phyloP scores from a whole-genome alignment of 306 rosid species.

The Canavalia ensiformis region DNA sequence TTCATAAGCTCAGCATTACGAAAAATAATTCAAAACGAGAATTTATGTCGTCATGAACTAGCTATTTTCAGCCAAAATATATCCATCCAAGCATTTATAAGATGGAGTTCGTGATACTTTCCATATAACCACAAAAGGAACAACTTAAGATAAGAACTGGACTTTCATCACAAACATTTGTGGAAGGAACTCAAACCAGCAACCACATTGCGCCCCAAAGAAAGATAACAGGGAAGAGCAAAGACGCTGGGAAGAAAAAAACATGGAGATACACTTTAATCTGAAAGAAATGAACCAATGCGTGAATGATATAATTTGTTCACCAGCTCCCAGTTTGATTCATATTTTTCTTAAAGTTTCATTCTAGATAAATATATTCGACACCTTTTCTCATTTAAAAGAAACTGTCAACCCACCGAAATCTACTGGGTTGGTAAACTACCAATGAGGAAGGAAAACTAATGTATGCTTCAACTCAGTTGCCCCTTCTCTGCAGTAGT shows the following conservation, averaged over 20 bases:
- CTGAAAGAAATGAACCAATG: slow-evolving; percentile 21
- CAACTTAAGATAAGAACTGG: neutral
- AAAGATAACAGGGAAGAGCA: neutral
- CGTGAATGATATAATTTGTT: slow-evolving; percentile 1
- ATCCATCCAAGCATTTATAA: neutral
- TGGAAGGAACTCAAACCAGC: slow-evolving; percentile 6
- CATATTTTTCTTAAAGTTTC: slow-evolving; percentile 23
- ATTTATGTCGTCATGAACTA: neutral
- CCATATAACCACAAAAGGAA: neutral
- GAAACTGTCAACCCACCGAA: slow-evolving; percentile 34
- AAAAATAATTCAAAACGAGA: neutral
- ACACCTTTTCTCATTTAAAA: slow-evolving; percentile 28
- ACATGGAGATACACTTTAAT: neutral
- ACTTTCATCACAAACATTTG: slow-evolving; percentile 17
- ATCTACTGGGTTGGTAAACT: neutral
- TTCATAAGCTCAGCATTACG: neutral
- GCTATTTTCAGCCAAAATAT: neutral
- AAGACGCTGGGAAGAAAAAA: neutral
- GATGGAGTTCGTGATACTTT: neutral
- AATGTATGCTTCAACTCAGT: slow-evolving; percentile 10
- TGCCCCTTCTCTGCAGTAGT: slow-evolving; percentile 20
- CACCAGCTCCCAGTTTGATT: slow-evolving; percentile 1
- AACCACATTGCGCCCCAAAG: neutral
- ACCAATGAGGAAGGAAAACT: slow-evolving; percentile 2
- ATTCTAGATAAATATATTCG: slow-evolving; percentile 5